Evolutionary conservation across 805 yeast genomes (phyloP).

Genomic region (Candida tammaniensis): DNA sequence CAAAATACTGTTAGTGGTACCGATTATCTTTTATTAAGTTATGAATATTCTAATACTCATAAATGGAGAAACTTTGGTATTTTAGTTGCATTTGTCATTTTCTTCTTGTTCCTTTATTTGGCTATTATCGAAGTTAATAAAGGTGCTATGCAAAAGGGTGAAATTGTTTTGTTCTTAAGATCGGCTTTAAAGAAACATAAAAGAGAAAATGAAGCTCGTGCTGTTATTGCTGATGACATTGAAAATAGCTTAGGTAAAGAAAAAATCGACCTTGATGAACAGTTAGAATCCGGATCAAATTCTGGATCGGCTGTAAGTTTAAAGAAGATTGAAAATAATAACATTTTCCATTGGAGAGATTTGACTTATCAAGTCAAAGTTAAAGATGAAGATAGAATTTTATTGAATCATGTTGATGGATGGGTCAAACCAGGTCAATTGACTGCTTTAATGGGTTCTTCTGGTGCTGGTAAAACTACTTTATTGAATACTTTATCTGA

Average conservation of each 20-base stretch:
- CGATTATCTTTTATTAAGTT: slow-evolving; percentile 48
- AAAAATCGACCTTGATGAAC: slow-evolving; percentile 26
- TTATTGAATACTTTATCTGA: slow-evolving; percentile 69
- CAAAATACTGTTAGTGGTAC: slow-evolving; percentile 54
- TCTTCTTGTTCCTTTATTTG: slow-evolving; percentile 36
- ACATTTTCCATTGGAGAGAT: slow-evolving; percentile 38
- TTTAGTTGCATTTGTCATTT: slow-evolving; percentile 48
- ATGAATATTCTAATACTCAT: slow-evolving; percentile 52
- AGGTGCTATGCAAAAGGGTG: slow-evolving; percentile 45
- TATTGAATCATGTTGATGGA: slow-evolving; percentile 49
- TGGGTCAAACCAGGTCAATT: slow-evolving; percentile 79
- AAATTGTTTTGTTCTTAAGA: slow-evolving; percentile 26
- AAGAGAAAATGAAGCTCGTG: slow-evolving; percentile 16
- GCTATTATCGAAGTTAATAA: slow-evolving; percentile 33
- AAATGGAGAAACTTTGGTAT: slow-evolving; percentile 83
- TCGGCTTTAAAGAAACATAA: slow-evolving; percentile 30
- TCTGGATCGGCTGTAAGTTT: slow-evolving; percentile 1
- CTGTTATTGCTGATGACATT: slow-evolving; percentile 14
- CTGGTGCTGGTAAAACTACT: slow-evolving; percentile 87
- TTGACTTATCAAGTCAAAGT: slow-evolving; percentile 36
- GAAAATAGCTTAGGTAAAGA: slow-evolving; percentile 24
- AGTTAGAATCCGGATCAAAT: slow-evolving; percentile 19
- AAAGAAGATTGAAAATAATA: slow-evolving; percentile 8
- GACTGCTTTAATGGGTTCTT: slow-evolving; percentile 82
- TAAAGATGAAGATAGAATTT: slow-evolving; percentile 33